Base-by-base conservation (phyloP, 306 rosid genomes). In the Lupinus albus region DNA sequence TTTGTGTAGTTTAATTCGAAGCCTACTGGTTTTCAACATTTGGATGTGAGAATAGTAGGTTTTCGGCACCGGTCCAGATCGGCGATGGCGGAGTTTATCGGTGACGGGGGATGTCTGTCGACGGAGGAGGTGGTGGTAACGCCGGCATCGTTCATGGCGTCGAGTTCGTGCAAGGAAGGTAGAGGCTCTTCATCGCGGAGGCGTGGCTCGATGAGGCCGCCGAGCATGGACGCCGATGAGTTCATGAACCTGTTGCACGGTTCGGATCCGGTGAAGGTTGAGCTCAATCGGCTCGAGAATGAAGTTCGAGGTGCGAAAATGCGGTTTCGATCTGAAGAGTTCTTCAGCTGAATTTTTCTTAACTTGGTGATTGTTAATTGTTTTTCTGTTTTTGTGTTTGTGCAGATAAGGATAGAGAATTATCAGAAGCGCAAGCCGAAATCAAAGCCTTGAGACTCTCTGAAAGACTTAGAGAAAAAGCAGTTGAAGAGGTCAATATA, bases 201-300 rank as follows among this genome's bases (percentile, higher is more conserved):
- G 76, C 77, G 93, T 11, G 84, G 84, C 48, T 69, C 83, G 7
- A 67, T 76, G 49, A 77, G 91, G 86, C 96, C 85, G 76, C 97
- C 85, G 78, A 91, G 97, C 70, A 62, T 88, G 82, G 97, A 91
- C 50, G 89, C 91, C 35, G 96, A 91, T 64, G 97, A 88, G 84
- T 84, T 91, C 80, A 61, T 91, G 53, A 91, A 88, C 77, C 74
- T 91, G 57, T 35, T 91, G 75, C 94, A 86, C 88, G 96, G 96
- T 39, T 91, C 96, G 88, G 94, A 91, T 91, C 94, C 97, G 84
- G 97, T 91, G 75, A 88, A 88, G 86, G 86, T 91, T 46, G 97
- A 91, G 86, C 97, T 91, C 76, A 91, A 83, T 87, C 91, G 97
- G 32, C 97, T 88, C 13, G 97, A 91, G 87, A 91, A 91, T 70